These are phyloP conservation scores for Cadophora sp. DNA, from an alignment of 2,329 filamentous ascomycete genomes.

Conservation along the genomic window DNA sequence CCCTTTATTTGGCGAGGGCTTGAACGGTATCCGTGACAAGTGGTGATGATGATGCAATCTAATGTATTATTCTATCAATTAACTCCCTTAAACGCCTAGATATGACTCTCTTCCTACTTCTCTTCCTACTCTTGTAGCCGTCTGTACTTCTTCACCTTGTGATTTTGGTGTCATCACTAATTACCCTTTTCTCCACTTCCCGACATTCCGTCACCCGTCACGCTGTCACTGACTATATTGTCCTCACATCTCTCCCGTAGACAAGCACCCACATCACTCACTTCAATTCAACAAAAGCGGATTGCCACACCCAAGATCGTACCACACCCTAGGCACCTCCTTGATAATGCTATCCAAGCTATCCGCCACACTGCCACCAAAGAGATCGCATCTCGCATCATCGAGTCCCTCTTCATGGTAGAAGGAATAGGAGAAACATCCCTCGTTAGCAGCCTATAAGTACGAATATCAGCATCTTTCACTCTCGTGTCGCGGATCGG, in stretches of 20 bases:
- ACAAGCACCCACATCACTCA: background rate
- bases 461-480: background rate
- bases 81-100: background rate
- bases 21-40: background rate
- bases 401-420: constrained; percentile 31
- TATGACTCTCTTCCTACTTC: background rate
- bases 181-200: background rate
- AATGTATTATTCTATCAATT: background rate
- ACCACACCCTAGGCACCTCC: constrained; percentile 37
- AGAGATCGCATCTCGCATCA: constrained; percentile 37
- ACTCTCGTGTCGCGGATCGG: no score
- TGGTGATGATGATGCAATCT: background rate
- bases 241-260: background rate
- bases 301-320: constrained; percentile 39
- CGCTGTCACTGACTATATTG: no score
- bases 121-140: background rate
- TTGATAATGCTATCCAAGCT: constrained; percentile 33
- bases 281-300: constrained; percentile 17
- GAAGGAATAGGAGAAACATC: constrained; percentile 36
- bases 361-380: constrained; percentile 37
- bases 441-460: constrained; percentile 23
- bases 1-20: background rate
- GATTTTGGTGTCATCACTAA: background rate
- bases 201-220: no score
- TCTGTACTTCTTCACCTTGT: background rate